A percentile compares a stretch with the other conserved stretches of the same genome.
These are phyloP conservation scores for Podaxis sp. DNA, from an alignment of 768 basidiomycete species.

Conservation along the genomic window DNA sequence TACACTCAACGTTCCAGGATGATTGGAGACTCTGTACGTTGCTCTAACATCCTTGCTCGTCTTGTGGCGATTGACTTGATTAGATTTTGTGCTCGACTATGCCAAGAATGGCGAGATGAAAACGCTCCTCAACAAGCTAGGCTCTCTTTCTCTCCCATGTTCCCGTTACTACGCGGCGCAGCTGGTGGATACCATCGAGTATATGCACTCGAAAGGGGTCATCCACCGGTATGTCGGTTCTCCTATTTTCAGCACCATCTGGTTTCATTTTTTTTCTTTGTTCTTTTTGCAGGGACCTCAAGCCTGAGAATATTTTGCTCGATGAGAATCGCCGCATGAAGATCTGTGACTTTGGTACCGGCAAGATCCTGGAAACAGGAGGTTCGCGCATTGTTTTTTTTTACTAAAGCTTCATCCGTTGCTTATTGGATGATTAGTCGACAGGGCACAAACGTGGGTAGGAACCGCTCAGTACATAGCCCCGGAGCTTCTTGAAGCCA, in stretches of 20 bases:
- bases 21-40: slow-evolving; percentile 80
- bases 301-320: slow-evolving; percentile 89
- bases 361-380: slow-evolving; percentile 8
- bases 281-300: slow-evolving; percentile 49
- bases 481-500: slow-evolving; percentile 55
- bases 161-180: slow-evolving; percentile 87
- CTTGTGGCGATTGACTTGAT: background rate
- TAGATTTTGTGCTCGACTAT: slow-evolving; percentile 80
- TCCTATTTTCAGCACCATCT: background rate
- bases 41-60: background rate
- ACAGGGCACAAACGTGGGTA: slow-evolving; percentile 32
- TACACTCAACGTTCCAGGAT: slow-evolving; percentile 87
- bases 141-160: slow-evolving; percentile 81
- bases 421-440: slow-evolving; percentile 16
- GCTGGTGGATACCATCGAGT: slow-evolving; percentile 82
- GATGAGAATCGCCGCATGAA: slow-evolving; percentile 85
- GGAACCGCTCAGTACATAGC: slow-evolving; percentile 28
- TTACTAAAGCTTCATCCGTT: background rate
- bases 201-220: slow-evolving; percentile 88
- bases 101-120: slow-evolving; percentile 80
- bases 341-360: slow-evolving; percentile 96
- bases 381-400: background rate
- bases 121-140: slow-evolving; percentile 65
- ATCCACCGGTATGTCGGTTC: slow-evolving; percentile 61
- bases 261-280: background rate